A percentile compares a stretch with the other conserved stretches of the same genome.
Evolutionary conservation across 352 stramenopile species (phyloP).

Genomic region (Blastocystis sp.): DNA sequence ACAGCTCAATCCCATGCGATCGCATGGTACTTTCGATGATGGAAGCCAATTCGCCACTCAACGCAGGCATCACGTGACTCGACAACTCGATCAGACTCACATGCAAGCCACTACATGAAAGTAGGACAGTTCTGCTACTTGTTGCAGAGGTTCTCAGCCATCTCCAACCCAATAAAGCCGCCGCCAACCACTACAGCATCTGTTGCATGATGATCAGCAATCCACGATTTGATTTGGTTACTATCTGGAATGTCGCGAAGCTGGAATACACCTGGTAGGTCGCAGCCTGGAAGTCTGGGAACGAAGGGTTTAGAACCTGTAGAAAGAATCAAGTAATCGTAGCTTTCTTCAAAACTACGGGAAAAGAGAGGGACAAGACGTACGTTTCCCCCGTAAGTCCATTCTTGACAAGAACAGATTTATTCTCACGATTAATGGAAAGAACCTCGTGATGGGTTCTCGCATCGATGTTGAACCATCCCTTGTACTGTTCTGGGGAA

Average conservation of each 20-base stretch:
- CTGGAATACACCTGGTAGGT: slow-evolving; percentile 68
- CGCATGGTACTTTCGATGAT: slow-evolving; percentile 67
- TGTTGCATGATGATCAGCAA: slow-evolving; percentile 65
- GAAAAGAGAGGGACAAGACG: neutral
- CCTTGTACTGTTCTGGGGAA: slow-evolving; percentile 67
- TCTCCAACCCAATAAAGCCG: slow-evolving; percentile 72
- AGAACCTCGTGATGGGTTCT: slow-evolving; percentile 67
- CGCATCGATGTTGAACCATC: slow-evolving; percentile 69
- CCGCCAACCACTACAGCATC: slow-evolving; percentile 70
- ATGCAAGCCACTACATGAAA: slow-evolving; percentile 64
- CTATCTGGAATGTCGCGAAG: slow-evolving; percentile 67
- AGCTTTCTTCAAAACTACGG: slow-evolving; percentile 62
- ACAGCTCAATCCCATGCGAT: slow-evolving; percentile 67
- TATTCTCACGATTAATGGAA: slow-evolving; percentile 67
- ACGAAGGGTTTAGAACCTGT: slow-evolving; percentile 69
- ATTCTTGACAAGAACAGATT: slow-evolving; percentile 67
- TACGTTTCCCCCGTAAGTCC: slow-evolving; percentile 62
- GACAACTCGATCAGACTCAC: slow-evolving; percentile 70
- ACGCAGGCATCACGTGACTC: slow-evolving; percentile 68
- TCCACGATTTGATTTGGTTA: slow-evolving; percentile 67
- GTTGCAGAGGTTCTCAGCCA: slow-evolving; percentile 70
- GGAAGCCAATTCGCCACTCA: slow-evolving; percentile 70
- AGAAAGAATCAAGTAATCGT: slow-evolving; percentile 70
- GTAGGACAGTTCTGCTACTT: neutral
- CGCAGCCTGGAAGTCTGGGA: slow-evolving; percentile 69